phyloP scores from a whole-genome alignment of 306 rosid species.

The Vigna angularis region DNA sequence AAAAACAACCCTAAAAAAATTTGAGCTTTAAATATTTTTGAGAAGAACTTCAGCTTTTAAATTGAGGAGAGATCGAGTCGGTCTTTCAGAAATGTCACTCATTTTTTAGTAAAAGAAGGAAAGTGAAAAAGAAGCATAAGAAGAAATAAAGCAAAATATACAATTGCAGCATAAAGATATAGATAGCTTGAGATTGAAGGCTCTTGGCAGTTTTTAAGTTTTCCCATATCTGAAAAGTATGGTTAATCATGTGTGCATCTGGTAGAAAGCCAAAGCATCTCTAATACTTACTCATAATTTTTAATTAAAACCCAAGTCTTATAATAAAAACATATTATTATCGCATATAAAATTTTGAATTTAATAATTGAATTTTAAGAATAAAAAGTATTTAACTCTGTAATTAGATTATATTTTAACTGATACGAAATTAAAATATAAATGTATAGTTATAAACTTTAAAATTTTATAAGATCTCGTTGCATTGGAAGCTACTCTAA shows the following conservation, averaged over 20 bases:
- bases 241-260: conserved; percentile 20
- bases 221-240: conserved; percentile 35
- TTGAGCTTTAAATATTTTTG: conserved; percentile 41
- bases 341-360: no score
- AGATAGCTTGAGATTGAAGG: conserved; percentile 71
- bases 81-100: conserved; percentile 56
- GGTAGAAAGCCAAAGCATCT: no score
- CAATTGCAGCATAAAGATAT: conserved; percentile 37
- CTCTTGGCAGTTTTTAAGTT: conserved; percentile 33
- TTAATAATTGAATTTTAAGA: no score
- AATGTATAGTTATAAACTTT: no score
- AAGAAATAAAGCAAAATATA: conserved; percentile 43
- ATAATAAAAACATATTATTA: no score
- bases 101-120: conserved; percentile 37
- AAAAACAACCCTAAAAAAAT: conserved; percentile 33
- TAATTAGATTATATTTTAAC: no score
- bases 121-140: conserved; percentile 32
- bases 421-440: no score
- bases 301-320: no score
- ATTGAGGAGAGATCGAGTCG: conserved; percentile 35
- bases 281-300: no score
- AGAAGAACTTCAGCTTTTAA: conserved; percentile 49
- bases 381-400: no score
- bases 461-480: no score
- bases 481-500: no score